Evolutionary conservation across 176 grass and related monocot genomes (phyloP).

Genomic region (Ensete ventricosum): DNA sequence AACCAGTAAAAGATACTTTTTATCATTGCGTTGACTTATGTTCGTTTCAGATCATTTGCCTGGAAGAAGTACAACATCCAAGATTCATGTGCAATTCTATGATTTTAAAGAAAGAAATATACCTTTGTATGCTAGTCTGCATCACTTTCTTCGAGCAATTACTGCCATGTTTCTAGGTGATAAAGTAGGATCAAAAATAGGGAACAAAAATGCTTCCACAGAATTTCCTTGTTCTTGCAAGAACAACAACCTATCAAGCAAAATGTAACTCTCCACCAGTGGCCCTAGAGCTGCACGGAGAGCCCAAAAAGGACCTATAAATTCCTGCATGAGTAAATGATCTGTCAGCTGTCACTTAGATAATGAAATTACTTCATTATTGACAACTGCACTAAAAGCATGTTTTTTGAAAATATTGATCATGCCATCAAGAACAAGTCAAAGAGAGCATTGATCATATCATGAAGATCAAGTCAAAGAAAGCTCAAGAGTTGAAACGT

Average conservation of each 20-base stretch:
- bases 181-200: constrained; percentile 69
- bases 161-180: constrained; percentile 80
- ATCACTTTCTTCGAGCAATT: constrained; percentile 52
- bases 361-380: not conserved
- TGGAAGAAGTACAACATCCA: not conserved
- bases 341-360: constrained; percentile 9
- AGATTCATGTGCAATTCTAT: not conserved
- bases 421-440: no score
- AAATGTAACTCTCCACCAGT: constrained; percentile 84
- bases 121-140: constrained; percentile 12
- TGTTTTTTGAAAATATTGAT: no score
- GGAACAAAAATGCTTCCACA: constrained; percentile 53
- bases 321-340: constrained; percentile 39
- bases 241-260: constrained; percentile 85
- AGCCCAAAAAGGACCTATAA: constrained; percentile 91
- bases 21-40: not conserved
- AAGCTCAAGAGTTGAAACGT: not conserved
- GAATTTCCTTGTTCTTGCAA: constrained; percentile 58
- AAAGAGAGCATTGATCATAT: no score
- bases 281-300: constrained; percentile 81
- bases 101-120: not conserved
- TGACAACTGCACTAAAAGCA: not conserved
- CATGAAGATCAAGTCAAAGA: not conserved
- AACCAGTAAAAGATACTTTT: no score
- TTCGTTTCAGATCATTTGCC: not conserved